Evolutionary conservation across 768 basidiomycete species (phyloP), one percentile per base, ranked within the genome.

Genomic region (Collybia sordida): DNA sequence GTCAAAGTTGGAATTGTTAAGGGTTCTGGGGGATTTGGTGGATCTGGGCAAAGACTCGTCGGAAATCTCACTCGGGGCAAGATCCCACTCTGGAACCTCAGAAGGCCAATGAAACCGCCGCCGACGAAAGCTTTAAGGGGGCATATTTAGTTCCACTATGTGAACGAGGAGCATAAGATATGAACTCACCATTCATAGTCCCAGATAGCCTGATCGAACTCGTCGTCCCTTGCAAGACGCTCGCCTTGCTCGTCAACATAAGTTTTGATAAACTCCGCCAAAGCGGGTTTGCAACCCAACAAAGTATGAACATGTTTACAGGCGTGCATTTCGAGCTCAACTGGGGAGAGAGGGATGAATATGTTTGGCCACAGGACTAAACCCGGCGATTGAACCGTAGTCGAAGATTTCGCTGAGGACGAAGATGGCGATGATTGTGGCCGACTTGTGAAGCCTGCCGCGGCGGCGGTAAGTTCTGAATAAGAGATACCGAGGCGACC

Each of bases 251-350:
- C 64, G 40, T 78, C 77, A 3, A 59, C 52, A 39, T 67, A 70
- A 6, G 60, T 57, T 6, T 59, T 57, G n/a, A 85, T 59, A 59
- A 70, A 83, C 39, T 80, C 79, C 5, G 55, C 60, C 8, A 90
- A 67, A 3, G 86, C 84, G 28, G 72, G 70, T 58, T 81, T 80
- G 59, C 81, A 85, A 24, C 80, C 80, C 21, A 90, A 69, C 2
- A 90, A 62, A 5, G 75, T 74, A 59, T 90, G 84, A 42, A 88
- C 66, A 59, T 83, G 75, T 66, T 82, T 86, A 67, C 82, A 84
- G n/a, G 81, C 75, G 58, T 88, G 84, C 82, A 86, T 82, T 68
- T 90, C 88, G 27, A 90, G 70, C 60, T 87, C 86, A 3, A 64
- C 59, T 19, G 86, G 74, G 0, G 72, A 48, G 56, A 85, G 68